These are phyloP conservation scores for Umbelopsis vinacea DNA, from an alignment of 192 early-diverging fungal species.

Conservation along the genomic window DNA sequence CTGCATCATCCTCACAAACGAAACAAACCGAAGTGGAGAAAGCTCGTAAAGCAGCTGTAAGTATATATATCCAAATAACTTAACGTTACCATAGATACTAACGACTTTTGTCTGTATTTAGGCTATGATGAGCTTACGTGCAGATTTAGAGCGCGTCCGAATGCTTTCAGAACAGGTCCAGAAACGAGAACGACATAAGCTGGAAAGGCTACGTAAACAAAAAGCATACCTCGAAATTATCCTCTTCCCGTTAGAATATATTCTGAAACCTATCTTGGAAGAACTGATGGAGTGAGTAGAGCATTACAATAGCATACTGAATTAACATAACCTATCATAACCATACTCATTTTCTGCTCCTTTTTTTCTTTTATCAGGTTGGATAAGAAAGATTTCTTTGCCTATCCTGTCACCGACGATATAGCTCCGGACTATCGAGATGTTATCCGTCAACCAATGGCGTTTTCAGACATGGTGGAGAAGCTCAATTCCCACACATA, in stretches of 20 bases:
- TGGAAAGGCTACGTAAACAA: slow-evolving; percentile 61
- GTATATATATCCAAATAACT: background rate
- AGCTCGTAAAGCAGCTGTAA: slow-evolving; percentile 49
- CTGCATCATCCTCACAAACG: slow-evolving; percentile 76
- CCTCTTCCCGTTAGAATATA: slow-evolving; percentile 71
- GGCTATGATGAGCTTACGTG: slow-evolving; percentile 62
- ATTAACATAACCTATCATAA: background rate
- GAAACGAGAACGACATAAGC: slow-evolving; percentile 72
- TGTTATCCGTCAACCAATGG: slow-evolving; percentile 78
- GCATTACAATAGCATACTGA: background rate
- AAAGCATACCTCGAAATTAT: slow-evolving; percentile 68
- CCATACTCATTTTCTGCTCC: background rate
- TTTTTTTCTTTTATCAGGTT: slow-evolving; percentile 35
- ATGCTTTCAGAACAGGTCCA: slow-evolving; percentile 82
- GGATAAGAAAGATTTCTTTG: slow-evolving; percentile 73
- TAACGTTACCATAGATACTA: background rate
- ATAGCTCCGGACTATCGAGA: slow-evolving; percentile 79
- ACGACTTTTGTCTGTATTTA: slow-evolving; percentile 2
- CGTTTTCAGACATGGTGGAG: slow-evolving; percentile 65
- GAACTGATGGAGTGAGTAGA: slow-evolving; percentile 67
- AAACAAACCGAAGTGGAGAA: slow-evolving; percentile 81
- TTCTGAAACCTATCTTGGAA: slow-evolving; percentile 67
- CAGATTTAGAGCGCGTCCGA: slow-evolving; percentile 88
- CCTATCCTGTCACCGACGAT: slow-evolving; percentile 66
- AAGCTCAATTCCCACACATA: slow-evolving; percentile 66